Evolutionary conservation across 495 filamentous ascomycete genomes (phyloP), one percentile per base, ranked within the genome.

Genomic region (Rostrohypoxylon terebratum): DNA sequence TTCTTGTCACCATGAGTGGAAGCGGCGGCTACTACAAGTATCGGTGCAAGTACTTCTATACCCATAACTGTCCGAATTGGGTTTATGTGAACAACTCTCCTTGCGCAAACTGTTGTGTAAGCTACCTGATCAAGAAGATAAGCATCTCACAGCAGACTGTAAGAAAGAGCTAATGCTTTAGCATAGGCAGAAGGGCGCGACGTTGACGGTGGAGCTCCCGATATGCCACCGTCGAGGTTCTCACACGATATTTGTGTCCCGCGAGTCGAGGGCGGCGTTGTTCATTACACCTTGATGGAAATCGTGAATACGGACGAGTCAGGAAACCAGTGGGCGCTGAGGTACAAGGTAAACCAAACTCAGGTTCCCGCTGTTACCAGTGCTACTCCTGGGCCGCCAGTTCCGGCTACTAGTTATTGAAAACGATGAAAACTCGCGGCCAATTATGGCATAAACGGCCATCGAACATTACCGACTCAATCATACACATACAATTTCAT

Each of bases 21-120:
- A 82, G 84, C 71, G 85, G 85, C 65, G 87, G 88, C 61, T 89
- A 82, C 71, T 89, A 88, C 76, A 87, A 84, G 79, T 89, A 86
- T 75, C 82, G 85, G 23, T 90, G 88, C 85, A 90, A 88, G 75
- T 81, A 89, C 78, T 89, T 85, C 66, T 82, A 83, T 62, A 85
- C 83, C 10, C 79, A 87, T 73, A 83, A 89, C 75, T 90, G 88
- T 73, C 81, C 79, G 2, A 85, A 89, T 68, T 90, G 88, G 88
- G 87, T 89, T 28, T 89, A 83, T 73, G 83, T 88, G 44, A 89
- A 90, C 71, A 81, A 85, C 67, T 81, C 87, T 9, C 79, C 87
- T 5, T 90, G 88, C 71, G 81, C 85, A 40, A 79, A 80, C 67
- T 90, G 88, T 72, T 78, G 87, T 48, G 88, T 90, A 81, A 79